Evolutionary conservation across 23 red algal genomes (phyloP).

Genomic region (Gracilaria domingensis): DNA sequence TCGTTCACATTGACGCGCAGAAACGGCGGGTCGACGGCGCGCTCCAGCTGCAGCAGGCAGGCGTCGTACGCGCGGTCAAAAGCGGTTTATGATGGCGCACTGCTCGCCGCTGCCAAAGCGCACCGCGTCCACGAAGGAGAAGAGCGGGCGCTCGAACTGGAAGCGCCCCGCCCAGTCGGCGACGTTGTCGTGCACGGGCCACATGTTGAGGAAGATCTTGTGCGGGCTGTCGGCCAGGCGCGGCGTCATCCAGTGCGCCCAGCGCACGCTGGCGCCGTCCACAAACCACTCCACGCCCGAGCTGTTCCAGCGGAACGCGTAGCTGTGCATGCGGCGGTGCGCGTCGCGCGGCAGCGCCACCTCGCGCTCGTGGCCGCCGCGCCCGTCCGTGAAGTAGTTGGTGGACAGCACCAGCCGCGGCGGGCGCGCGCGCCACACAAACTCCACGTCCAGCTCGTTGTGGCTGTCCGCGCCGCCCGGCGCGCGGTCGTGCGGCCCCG

Average conservation of each 20-base stretch:
- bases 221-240: background rate
- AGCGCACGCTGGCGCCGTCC: conserved; percentile 20
- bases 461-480: conserved; percentile 7
- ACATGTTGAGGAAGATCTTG: conserved; percentile 16
- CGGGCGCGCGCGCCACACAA: background rate
- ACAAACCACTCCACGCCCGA: conserved; percentile 47
- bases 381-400: conserved; percentile 42
- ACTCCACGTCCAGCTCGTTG: conserved; percentile 49
- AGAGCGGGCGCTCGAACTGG: background rate
- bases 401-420: conserved; percentile 13
- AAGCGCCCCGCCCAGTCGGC: background rate
- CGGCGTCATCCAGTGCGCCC: background rate
- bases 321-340: conserved; percentile 27
- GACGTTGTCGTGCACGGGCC: conserved; percentile 17
- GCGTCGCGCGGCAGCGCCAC: background rate
- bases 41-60: too few species aligned
- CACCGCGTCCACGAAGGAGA: background rate
- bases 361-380: conserved; percentile 3
- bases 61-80: too few species aligned
- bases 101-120: background rate
- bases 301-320: conserved; percentile 51
- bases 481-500: background rate
- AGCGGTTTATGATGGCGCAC: background rate
- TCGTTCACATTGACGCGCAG: too few species aligned
- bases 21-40: too few species aligned